Base-by-base conservation (phyloP, 2,329 filamentous ascomycete genomes). In the Diaporthe citrichinensis region DNA sequence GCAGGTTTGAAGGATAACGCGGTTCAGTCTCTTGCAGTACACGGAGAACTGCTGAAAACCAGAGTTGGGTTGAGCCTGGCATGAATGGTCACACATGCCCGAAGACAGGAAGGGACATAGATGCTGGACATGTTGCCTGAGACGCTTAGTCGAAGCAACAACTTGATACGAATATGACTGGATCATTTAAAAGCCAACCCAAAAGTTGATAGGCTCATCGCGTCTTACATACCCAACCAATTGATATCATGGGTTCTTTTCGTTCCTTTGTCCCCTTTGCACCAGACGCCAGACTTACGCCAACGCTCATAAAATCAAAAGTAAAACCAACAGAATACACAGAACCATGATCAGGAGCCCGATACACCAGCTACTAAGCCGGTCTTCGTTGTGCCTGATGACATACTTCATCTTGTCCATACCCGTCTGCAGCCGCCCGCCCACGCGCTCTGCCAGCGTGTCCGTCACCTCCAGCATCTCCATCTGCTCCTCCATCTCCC, bases 401-500 rank as follows among this genome's bases (percentile, higher is more conserved):
- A 99, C 93, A 84, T 94, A 91, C 78, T 92, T 92, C 80, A 99
- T 91, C 86, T 94, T 96, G 85, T 94, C 93, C 87, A 98, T 91
- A 28, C 97, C 97, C 74, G 90, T 95, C 86, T 95, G 92, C 80
- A 99, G 85, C 82, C 97, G 93, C 1, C 95, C 94, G 20, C 95
- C 94, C 1, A 99, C 95, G 46, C 96, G 90, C 83, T 98, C 96
- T 5, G 95, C 95, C 74, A 98, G 88, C 41, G 89, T 90, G 84
- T 98, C 96, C 55, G 97, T 94, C 71, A 94, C 92, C 78, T 97
- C 93, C 74, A 99, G 88, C 90, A 98, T 93, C 84, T 95, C 94
- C 31, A 90, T 90, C 88, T 99, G 97, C 86, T 99, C 97, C 85
- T 98, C 97, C 61, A 99, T 88, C 87, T 99, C 97, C 74, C 96